phyloP scores from a whole-genome alignment of 352 stramenopile species.

The Pythium pyrilobum region DNA sequence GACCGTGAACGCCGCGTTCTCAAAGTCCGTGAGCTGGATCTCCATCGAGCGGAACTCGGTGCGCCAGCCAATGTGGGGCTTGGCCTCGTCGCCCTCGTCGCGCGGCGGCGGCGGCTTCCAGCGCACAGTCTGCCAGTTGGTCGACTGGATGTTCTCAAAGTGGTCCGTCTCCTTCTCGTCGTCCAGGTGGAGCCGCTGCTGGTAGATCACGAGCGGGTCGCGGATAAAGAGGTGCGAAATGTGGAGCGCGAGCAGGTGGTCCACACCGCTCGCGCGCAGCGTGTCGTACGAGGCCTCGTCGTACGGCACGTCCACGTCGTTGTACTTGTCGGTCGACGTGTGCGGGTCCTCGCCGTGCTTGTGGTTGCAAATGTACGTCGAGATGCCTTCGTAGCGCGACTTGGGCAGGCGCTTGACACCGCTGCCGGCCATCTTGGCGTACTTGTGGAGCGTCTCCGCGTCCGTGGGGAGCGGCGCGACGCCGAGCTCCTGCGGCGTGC shows the following conservation, averaged over 20 bases:
- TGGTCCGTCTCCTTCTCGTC: conserved; percentile 90
- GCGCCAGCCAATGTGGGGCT: conserved; percentile 79
- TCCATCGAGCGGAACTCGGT: conserved; percentile 98
- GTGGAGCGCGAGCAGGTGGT: conserved; percentile 95
- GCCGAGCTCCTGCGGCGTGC: conserved; percentile 77
- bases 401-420: conserved; percentile 94
- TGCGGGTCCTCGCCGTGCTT: conserved; percentile 76
- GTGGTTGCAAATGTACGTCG: conserved; percentile 89
- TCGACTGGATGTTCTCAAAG: conserved; percentile 99
- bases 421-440: conserved; percentile 91
- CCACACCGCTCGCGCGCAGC: conserved; percentile 90
- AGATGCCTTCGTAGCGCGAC: conserved; percentile 91
- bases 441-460: conserved; percentile 47
- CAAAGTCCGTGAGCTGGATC: conserved; percentile 99
- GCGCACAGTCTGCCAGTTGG: conserved; percentile 99
- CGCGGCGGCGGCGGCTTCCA: conserved; percentile 98
- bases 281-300: conserved; percentile 92
- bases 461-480: conserved; percentile 34
- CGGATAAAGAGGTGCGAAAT: conserved; percentile 99
- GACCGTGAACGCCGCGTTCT: conserved; percentile 99
- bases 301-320: conserved; percentile 94
- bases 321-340: conserved; percentile 82
- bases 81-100: conserved; percentile 16
- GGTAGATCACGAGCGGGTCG: conserved; percentile 96
- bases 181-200: conserved; percentile 84